Evolutionary conservation across 2,329 filamentous ascomycete genomes (phyloP).

Genomic region (Talaromyces piceae): DNA sequence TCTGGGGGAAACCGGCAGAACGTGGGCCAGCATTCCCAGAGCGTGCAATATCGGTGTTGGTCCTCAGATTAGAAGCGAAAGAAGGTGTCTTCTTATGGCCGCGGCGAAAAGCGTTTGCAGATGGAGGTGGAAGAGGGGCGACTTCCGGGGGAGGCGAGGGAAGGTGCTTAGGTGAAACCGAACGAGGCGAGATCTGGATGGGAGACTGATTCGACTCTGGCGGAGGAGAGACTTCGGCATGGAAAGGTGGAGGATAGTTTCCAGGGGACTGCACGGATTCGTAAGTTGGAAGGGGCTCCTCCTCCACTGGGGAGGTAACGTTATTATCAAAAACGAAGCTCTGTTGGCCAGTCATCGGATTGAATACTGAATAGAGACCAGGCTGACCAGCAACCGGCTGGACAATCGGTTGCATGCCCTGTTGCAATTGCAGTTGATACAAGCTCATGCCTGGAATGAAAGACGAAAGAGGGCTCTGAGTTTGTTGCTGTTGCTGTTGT

Average conservation of each 20-base stretch:
- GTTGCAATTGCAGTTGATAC: slow-evolving; percentile 61
- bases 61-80: slow-evolving; percentile 49
- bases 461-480: slow-evolving; percentile 41
- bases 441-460: slow-evolving; percentile 49
- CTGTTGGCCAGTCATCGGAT: slow-evolving; percentile 77
- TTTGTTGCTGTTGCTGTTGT: slow-evolving; percentile 40
- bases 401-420: slow-evolving; percentile 57
- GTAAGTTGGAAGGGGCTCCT: slow-evolving; percentile 21
- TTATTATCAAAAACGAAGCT: slow-evolving; percentile 69
- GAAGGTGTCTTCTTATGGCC: slow-evolving; percentile 81
- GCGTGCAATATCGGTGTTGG: slow-evolving; percentile 45
- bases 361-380: slow-evolving; percentile 75
- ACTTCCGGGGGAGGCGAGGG: slow-evolving; percentile 63
- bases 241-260: slow-evolving; percentile 55
- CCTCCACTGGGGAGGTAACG: slow-evolving; percentile 44
- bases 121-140: slow-evolving; percentile 73
- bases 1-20: slow-evolving; percentile 70
- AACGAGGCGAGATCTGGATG: slow-evolving; percentile 52
- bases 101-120: slow-evolving; percentile 84
- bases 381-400: slow-evolving; percentile 60
- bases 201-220: slow-evolving; percentile 52
- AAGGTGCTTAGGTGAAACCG: slow-evolving; percentile 50
- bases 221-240: slow-evolving; percentile 75
- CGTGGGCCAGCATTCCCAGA: slow-evolving; percentile 62
- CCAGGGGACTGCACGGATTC: slow-evolving; percentile 40